Base-by-base conservation (phyloP, 2,329 filamentous ascomycete species). In the Colletotrichum abscissum region DNA sequence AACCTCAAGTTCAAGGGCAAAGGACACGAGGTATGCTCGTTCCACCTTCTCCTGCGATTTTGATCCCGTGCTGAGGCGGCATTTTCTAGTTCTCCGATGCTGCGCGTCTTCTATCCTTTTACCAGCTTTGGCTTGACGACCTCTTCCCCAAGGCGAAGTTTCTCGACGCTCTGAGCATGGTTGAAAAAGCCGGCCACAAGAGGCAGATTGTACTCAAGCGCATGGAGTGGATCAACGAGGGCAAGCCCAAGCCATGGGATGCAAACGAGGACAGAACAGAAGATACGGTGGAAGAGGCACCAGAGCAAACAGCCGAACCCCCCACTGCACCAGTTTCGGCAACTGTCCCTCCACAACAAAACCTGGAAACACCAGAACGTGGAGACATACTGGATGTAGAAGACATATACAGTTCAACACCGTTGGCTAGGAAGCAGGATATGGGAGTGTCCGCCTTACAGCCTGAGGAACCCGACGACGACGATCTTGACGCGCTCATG, bases 91-190 rank as follows among this genome's bases (percentile, higher is more conserved):
- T 97, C 82, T 92, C 93, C 22, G 97, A 99, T 80, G 91, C 95
- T 12, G 90, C 92, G 0, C 91, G 92, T 19, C 88, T 99, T 28
- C 88, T 99, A 60, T 94, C 94, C 28, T 94, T 97, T 80, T 99
- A 98, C 80, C 97, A 98, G 81, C 84, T 98, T 69, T 99, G 97
- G 97, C 92, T 99, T 2, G 96, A 99, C 82, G 95, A 98, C 79
- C 87, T 99, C 14, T 99, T 95, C 79, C 97, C 97, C 14, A 95
- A 97, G 79, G 97, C 96, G 5, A 96, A 95, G 79, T 99, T 99
- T 79, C 89, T 94, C 60, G 97, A 99, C 79, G 97, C 94, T 3
- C 86, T 98, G 7, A 86, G 88, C 52, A 98, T 98, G 86, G 94
- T 98, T 2, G 97, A 99, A 82, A 98, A 97, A 83, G 88, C 95